phyloP scores from a whole-genome alignment of 345 rosid genomes.

The Pistacia atlantica region DNA sequence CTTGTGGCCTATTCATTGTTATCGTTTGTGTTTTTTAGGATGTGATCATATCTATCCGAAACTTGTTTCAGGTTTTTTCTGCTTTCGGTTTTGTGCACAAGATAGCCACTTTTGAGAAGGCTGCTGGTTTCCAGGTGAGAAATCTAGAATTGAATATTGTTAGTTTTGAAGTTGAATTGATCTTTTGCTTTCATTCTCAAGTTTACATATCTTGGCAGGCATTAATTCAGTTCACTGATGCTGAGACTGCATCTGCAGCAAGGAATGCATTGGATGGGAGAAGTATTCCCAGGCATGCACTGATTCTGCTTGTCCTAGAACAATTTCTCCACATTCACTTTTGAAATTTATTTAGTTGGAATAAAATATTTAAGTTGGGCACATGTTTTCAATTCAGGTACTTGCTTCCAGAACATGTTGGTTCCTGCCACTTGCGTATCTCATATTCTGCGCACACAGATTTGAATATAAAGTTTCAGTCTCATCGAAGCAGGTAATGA shows the following conservation, averaged over 20 bases:
- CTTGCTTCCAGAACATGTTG: conserved; percentile 86
- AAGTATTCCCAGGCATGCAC: conserved; percentile 80
- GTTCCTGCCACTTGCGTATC: conserved; percentile 72
- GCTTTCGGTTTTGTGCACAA: conserved; percentile 98
- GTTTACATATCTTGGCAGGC: conserved; percentile 55
- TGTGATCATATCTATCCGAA: conserved; percentile 24
- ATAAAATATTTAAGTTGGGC: conserved; percentile 1
- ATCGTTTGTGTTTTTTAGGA: conserved; percentile 8
- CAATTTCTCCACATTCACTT: neutral
- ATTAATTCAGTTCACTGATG: conserved; percentile 86
- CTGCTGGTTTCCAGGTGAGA: conserved; percentile 93
- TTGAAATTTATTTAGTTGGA: neutral
- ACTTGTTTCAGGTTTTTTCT: conserved; percentile 81
- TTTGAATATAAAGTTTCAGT: conserved; percentile 97
- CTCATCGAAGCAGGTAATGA: conserved; percentile 93
- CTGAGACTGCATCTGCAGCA: conserved; percentile 85
- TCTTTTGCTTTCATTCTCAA: conserved; percentile 18
- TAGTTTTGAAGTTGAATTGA: conserved; percentile 15
- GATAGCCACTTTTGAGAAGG: conserved; percentile 96
- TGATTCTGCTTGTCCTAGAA: conserved; percentile 7
- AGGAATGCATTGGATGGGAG: conserved; percentile 92
- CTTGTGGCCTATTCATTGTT: conserved; percentile 4
- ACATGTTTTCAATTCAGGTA: conserved; percentile 49
- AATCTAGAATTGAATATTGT: conserved; percentile 15
- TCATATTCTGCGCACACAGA: conserved; percentile 97